Evolutionary conservation across 2,329 filamentous ascomycete genomes (phyloP), one percentile per base, ranked within the genome.

Genomic region (Exutisphaerella laricina): DNA sequence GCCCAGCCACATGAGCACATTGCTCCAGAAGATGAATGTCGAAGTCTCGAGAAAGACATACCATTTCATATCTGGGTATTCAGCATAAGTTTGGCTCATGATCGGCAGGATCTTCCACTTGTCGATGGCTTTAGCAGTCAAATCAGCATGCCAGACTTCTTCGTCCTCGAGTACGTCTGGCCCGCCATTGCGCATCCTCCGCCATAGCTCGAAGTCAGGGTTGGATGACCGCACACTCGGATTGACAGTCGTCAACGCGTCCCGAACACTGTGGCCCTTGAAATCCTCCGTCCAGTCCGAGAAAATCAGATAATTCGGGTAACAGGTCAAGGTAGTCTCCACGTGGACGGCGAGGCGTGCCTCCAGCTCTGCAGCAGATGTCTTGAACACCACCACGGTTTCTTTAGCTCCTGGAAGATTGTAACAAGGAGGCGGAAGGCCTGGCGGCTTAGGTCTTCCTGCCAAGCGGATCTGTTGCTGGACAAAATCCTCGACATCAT

Each of bases 71-170:
- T 66, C 58, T 1, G 73, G 73, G 29, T 68, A 70, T 21, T 51
- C 46, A 2, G 45, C 33, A 9, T 46, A 50, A 2, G 54, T 51
- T 22, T 37, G 41, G 18, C 49, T 52, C 3, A 76, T 60, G 65
- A 74, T 73, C 17, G 73, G 70, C 17, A 76, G 53, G 45, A 75
- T 74, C 53, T 76, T 77, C 64, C 69, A 76, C 49, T 72, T 72
- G 32, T 59, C 56, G 12, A 57, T 36, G 16, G 55, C 63, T 68
- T 71, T 58, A 12, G 54, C 54, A 4, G 58, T 56, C 23, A 57
- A 51, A 13, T 56, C 51, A 2, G 46, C 41, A 12, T 57, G 50
- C 32, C 58, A 60, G 17, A 51, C 41, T 37, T 61, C 58, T 5
- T 52, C 47, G 12, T 63, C 46, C 8, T 61, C 58, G 2, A 68